Percentiles rank a stretch among this genome's conserved stretches.
phyloP scores from a whole-genome alignment of 495 filamentous ascomycete species.

The Neurospora hispaniola region DNA sequence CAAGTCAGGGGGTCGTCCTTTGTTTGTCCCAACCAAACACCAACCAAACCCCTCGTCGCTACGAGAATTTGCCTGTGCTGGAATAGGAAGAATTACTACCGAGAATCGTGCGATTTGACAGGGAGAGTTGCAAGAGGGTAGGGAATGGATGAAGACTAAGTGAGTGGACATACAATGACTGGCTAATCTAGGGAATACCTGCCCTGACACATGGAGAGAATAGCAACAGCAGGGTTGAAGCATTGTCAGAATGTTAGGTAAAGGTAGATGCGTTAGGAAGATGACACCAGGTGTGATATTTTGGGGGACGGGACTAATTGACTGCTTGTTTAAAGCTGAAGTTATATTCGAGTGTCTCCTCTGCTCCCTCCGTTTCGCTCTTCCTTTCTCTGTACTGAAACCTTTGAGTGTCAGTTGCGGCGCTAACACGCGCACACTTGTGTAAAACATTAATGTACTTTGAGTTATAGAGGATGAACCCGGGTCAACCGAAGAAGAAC shows the following conservation, averaged over 20 bases:
- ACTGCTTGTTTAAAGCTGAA: not conserved
- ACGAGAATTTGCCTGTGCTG: not conserved
- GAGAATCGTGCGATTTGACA: not conserved
- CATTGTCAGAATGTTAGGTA: not conserved
- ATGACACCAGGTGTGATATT: not conserved
- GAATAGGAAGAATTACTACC: not conserved
- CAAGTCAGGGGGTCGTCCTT: not conserved
- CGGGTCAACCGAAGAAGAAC: not conserved
- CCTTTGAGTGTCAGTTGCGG: not conserved
- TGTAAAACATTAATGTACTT: not conserved
- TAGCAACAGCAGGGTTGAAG: not conserved
- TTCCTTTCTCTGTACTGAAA: not conserved
- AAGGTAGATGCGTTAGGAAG: not conserved
- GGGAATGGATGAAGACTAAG: not conserved
- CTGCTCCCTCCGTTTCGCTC: not conserved
- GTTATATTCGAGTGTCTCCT: not conserved
- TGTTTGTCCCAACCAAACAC: not conserved
- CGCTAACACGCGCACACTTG: not conserved
- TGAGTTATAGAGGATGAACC: not conserved
- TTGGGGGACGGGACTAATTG: not conserved
- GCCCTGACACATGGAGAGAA: not conserved
- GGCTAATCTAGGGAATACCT: not conserved
- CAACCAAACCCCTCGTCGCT: not conserved
- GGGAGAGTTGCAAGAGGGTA: not conserved
- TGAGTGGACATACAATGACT: not conserved